phyloP scores from a whole-genome alignment of 2,329 filamentous ascomycete species.

The Fusarium sarcochroum region DNA sequence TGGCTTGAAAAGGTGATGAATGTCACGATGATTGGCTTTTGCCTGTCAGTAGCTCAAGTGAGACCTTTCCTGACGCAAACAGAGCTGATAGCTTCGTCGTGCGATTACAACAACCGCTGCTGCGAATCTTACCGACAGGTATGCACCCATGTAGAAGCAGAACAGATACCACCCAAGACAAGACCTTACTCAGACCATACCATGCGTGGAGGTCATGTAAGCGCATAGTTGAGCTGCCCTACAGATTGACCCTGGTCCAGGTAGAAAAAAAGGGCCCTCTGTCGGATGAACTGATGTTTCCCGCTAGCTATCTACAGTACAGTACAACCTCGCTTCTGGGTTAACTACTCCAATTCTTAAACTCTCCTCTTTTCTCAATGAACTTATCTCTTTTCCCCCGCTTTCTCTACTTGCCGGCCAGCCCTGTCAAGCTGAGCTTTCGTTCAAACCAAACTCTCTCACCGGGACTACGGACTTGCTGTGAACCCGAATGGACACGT shows the following conservation, averaged over 20 bases:
- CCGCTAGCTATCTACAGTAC: background rate
- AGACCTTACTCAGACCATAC: slow-evolving; percentile 40
- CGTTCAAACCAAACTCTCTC: slow-evolving; percentile 15
- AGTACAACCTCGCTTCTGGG: slow-evolving; percentile 21
- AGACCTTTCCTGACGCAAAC: background rate
- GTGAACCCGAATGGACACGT: slow-evolving; percentile 15
- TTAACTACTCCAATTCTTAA: slow-evolving; percentile 5
- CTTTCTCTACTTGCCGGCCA: slow-evolving; percentile 12
- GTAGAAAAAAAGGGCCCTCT: slow-evolving; percentile 9
- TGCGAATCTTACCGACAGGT: slow-evolving; percentile 4
- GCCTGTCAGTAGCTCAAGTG: slow-evolving; percentile 1
- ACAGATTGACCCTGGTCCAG: slow-evolving; percentile 14
- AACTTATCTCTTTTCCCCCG: slow-evolving; percentile 11
- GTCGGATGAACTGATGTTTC: slow-evolving; percentile 42
- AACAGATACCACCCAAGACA: slow-evolving; percentile 25
- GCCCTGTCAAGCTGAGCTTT: slow-evolving; percentile 43
- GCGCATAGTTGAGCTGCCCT: slow-evolving; percentile 14
- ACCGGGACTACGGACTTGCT: slow-evolving; percentile 28
- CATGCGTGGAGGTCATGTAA: slow-evolving; percentile 47
- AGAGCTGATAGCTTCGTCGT: slow-evolving; percentile 14
- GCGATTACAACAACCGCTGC: background rate
- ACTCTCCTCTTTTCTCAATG: slow-evolving; percentile 27
- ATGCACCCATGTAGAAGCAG: slow-evolving; percentile 19
- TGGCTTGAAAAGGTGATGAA: slow-evolving; percentile 2
- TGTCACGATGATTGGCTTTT: slow-evolving; percentile 26